Percentiles rank a stretch among this genome's conserved stretches.
Evolutionary conservation across 768 basidiomycete genomes (phyloP).

Genomic region (Dendrothele bispora): DNA sequence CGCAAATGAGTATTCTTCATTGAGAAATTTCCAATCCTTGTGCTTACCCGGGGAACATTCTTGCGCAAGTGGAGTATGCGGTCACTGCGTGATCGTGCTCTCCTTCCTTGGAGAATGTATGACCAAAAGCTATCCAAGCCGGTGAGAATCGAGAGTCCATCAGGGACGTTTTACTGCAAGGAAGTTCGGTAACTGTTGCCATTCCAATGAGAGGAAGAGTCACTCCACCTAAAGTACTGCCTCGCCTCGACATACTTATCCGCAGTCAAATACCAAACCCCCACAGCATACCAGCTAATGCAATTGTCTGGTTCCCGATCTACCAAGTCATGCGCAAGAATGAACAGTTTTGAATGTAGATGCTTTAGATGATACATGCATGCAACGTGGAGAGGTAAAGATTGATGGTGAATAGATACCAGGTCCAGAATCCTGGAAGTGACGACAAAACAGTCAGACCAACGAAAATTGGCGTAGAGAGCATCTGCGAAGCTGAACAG

Average conservation of each 20-base stretch:
- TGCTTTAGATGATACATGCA: conserved; percentile 97
- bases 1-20: not conserved
- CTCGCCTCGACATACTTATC: conserved; percentile 89
- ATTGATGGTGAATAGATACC: conserved; percentile 83
- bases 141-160: conserved; percentile 97
- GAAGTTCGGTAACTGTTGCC: conserved; percentile 8
- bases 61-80: conserved; percentile 94
- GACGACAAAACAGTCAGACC: conserved; percentile 91
- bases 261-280: conserved; percentile 90
- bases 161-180: conserved; percentile 83
- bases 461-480: conserved; percentile 83
- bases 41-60: conserved; percentile 89
- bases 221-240: conserved; percentile 84
- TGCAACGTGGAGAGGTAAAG: conserved; percentile 92
- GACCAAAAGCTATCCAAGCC: conserved; percentile 97
- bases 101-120: conserved; percentile 95
- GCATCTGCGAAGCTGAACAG: conserved; percentile 89
- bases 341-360: conserved; percentile 90
- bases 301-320: conserved; percentile 92
- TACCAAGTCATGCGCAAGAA: conserved; percentile 94
- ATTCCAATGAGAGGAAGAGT: not conserved
- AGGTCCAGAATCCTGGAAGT: conserved; percentile 87
- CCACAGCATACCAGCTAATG: conserved; percentile 97
- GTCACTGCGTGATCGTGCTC: conserved; percentile 99
- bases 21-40: too few relatives aligned